Conservation (phyloP, 2,329 filamentous ascomycete species). For the Iodosphaeria phyllophila region DNA sequence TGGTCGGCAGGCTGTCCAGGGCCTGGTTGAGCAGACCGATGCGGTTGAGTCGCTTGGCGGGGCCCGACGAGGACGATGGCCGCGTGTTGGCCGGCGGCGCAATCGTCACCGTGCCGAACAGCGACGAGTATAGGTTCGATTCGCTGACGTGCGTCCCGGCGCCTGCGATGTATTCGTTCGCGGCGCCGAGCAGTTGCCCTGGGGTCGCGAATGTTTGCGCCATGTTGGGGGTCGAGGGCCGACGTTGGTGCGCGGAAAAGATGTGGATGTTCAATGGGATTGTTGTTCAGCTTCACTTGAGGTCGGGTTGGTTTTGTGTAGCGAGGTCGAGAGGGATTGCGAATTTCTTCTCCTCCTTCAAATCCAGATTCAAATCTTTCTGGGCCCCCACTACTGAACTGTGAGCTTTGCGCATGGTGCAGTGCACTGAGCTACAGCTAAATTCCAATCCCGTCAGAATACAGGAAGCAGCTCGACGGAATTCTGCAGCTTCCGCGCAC, state of each 20-base stretch:
- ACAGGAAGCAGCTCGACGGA: too few relatives aligned
- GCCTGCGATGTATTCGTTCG: slow-evolving; percentile 50
- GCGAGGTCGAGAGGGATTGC: background rate
- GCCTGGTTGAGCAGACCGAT: slow-evolving; percentile 25
- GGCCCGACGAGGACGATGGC: too few relatives aligned
- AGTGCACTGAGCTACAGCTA: too few relatives aligned
- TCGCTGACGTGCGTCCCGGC: slow-evolving; percentile 71
- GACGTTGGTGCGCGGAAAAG: background rate
- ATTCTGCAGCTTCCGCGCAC: too few relatives aligned
- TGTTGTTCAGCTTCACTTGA: background rate
- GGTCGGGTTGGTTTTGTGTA: background rate
- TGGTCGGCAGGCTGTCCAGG: slow-evolving; percentile 25
- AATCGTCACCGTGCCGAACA: slow-evolving; percentile 53
- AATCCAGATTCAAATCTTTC: too few relatives aligned
- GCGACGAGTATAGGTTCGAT: slow-evolving; percentile 59
- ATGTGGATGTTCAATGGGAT: background rate
- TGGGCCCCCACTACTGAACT: too few relatives aligned
- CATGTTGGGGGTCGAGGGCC: slow-evolving; percentile 5
- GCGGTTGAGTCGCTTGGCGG: slow-evolving; percentile 39
- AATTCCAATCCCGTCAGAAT: too few relatives aligned
- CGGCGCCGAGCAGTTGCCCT: slow-evolving; percentile 59
- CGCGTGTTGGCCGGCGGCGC: slow-evolving; percentile 24
- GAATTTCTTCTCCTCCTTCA: too few relatives aligned
- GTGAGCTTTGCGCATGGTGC: too few relatives aligned
- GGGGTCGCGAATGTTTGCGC: slow-evolving; percentile 45